Evolutionary conservation across 129 eudicot genomes (phyloP).

Genomic region (Sambucus nigra): DNA sequence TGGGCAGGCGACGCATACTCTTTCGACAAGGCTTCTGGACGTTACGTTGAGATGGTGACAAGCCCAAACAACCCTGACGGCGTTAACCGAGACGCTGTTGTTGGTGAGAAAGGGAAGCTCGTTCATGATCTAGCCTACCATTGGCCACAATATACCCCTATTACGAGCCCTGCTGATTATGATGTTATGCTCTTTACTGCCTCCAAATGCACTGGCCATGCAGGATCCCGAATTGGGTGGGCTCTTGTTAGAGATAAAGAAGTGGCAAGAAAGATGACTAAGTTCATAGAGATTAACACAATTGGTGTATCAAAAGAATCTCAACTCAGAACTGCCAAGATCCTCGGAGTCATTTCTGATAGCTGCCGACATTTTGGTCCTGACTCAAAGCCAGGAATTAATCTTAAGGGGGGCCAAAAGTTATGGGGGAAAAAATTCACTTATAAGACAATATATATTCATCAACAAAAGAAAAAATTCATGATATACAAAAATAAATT

Average conservation of each 20-base stretch:
- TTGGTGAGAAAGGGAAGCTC: conserved; percentile 35
- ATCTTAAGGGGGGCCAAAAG: too few relatives aligned
- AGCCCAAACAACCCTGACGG: conserved; percentile 90
- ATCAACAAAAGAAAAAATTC: too few relatives aligned
- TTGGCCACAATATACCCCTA: conserved; percentile 91
- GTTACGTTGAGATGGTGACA: conserved; percentile 70
- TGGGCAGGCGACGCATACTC: conserved; percentile 78
- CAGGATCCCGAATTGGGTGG: conserved; percentile 97
- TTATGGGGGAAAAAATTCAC: too few relatives aligned
- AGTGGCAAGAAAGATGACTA: conserved; percentile 59
- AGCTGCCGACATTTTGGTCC: conserved; percentile 34
- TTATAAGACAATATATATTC: too few relatives aligned
- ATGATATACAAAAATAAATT: too few relatives aligned
- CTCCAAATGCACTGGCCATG: conserved; percentile 95
- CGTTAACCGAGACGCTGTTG: conserved; percentile 39
- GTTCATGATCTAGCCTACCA: conserved; percentile 82
- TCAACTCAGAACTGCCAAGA: conserved; percentile 65
- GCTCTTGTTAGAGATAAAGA: conserved; percentile 81
- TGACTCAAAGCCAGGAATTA: too few relatives aligned
- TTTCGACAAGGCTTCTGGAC: conserved; percentile 52
- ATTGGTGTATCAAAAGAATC: conserved; percentile 90
- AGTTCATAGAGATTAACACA: conserved; percentile 47
- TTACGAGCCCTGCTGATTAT: conserved; percentile 36
- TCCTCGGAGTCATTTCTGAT: conserved; percentile 46
- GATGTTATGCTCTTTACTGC: conserved; percentile 77